Base-by-base conservation (phyloP, 495 filamentous ascomycete species). In the Thozetella sp. region DNA sequence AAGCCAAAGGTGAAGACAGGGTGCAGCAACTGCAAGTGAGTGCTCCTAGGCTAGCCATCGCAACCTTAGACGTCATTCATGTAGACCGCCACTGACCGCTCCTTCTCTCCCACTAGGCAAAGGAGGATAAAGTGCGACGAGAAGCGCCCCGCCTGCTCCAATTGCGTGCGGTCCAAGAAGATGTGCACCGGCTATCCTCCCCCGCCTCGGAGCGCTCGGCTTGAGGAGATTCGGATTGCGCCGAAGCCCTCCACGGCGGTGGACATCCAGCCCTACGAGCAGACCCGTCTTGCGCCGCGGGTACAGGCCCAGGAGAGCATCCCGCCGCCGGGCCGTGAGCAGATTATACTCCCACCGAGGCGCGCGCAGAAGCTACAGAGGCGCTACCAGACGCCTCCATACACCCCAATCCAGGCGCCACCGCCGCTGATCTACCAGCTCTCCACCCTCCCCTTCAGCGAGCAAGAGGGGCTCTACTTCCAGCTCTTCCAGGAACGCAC, bases 101-200 rank as follows among this genome's bases (percentile, higher is more conserved):
- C 25, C 25, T 40, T 55, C 58, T 55, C n/a, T n/a, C n/a, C n/a
- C 62, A 61, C 22, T 57, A 89, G 86, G 63, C 80, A 80, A 52
- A 78, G 87, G 45, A 79, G 80, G 62, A 86, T 90, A 25, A 89
- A 89, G 72, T 90, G 87, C 71, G 87, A 86, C 69, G 87, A 90
- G 67, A 76, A 75, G 58, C 85, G 83, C 54, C 86, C 87, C 2
- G 61, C 65, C 2, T 90, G 86, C 63, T 70, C 71, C 27, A 82
- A 84, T 40, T 90, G 87, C 61, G 68, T 83, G 19, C 73, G 76
- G 22, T 80, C 80, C 10, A 79, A 73, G 56, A 80, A 77, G 60
- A 53, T 60, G 20, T 85, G 82, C 64, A 67, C 69, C 25, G 82
- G 82, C 57, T 85, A 83, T 58, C 81, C 81, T 17, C 76, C 81